phyloP scores from a whole-genome alignment of 257 asterid species.

The Solanum medicagineum region DNA sequence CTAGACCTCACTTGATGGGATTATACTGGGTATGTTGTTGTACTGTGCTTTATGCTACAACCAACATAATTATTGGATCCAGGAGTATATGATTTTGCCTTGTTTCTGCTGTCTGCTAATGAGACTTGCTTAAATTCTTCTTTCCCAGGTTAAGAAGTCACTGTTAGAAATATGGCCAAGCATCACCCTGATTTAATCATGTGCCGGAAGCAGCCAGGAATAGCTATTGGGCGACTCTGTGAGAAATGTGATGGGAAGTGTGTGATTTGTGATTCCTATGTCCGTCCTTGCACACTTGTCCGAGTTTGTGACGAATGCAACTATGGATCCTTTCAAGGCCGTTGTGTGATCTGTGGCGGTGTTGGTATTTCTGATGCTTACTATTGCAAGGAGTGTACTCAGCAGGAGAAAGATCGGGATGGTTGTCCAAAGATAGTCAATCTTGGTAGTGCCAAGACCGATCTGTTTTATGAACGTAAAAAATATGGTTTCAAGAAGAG shows the following conservation, averaged over 20 bases:
- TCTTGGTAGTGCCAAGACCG: constrained; percentile 83
- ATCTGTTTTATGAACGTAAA: constrained; percentile 75
- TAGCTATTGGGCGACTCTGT: constrained; percentile 79
- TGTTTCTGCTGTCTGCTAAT: neutral
- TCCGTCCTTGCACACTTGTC: constrained; percentile 85
- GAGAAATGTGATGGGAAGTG: constrained; percentile 88
- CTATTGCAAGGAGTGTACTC: constrained; percentile 89
- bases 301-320: constrained; percentile 86
- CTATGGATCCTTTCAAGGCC: constrained; percentile 84
- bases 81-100: neutral
- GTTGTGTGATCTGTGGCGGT: constrained; percentile 81
- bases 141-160: neutral
- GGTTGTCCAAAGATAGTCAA: constrained; percentile 85
- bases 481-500: constrained; percentile 83
- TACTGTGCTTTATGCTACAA: neutral
- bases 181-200: constrained; percentile 88
- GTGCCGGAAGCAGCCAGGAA: constrained; percentile 91
- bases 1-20: no score
- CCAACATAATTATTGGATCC: neutral
- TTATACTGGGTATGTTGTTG: no score
- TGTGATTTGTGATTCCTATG: constrained; percentile 78
- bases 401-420: constrained; percentile 75
- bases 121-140: neutral
- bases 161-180: constrained; percentile 50
- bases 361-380: constrained; percentile 80